Evolutionary conservation across 805 yeast genomes (phyloP).

Genomic region (Starmerella riodocensis): DNA sequence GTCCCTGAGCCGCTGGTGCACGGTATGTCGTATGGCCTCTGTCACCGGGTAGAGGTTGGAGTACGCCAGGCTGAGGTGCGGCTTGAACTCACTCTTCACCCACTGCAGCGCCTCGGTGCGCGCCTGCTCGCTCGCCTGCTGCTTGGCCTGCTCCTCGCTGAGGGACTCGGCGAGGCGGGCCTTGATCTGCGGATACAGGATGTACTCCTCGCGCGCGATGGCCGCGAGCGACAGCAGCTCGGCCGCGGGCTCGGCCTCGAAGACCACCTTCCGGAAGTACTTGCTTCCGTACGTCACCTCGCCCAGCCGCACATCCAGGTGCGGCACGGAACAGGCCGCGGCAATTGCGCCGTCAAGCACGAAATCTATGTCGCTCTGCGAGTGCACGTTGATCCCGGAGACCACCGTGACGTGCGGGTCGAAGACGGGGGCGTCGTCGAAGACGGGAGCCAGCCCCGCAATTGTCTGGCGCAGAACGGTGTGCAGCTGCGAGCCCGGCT

Average conservation of each 20-base stretch:
- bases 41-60: conserved; percentile 53
- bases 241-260: conserved; percentile 35
- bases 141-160: conserved; percentile 19
- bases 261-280: conserved; percentile 42
- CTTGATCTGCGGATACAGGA: conserved; percentile 21
- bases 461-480: conserved; percentile 48
- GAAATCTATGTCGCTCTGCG: conserved; percentile 44
- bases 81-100: conserved; percentile 46
- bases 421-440: conserved; percentile 54
- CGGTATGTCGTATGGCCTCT: conserved; percentile 49
- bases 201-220: conserved; percentile 29
- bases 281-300: conserved; percentile 37
- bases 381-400: conserved; percentile 40
- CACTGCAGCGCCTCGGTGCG: conserved; percentile 41
- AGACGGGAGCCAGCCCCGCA: conserved; percentile 53
- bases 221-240: conserved; percentile 40
- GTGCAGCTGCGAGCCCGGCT: conserved; percentile 37
- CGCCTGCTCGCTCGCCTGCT: conserved; percentile 24
- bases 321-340: conserved; percentile 37
- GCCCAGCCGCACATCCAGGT: conserved; percentile 32
- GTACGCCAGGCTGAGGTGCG: conserved; percentile 62
- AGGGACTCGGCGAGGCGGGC: not conserved
- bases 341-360: conserved; percentile 46
- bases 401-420: conserved; percentile 72
- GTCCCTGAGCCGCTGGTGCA: conserved; percentile 54